Conservation (phyloP, 108 stramenopile species). For the Cylindrotheca closterium region DNA sequence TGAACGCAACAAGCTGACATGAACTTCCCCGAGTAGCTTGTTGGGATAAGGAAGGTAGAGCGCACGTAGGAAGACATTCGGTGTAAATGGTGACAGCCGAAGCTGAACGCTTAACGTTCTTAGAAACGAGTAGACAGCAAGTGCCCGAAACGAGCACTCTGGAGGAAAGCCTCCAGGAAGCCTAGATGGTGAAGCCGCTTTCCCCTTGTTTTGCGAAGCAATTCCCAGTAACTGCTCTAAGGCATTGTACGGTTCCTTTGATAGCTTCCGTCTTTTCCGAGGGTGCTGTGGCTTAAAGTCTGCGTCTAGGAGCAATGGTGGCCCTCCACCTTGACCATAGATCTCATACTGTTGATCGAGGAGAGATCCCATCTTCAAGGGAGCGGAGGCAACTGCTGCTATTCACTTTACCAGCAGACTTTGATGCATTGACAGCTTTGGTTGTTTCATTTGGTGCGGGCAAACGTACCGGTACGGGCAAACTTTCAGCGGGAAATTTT, state of each 20-base stretch:
- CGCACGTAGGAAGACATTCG: constrained; percentile 68
- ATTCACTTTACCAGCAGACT: too few species aligned
- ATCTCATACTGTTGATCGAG: background rate
- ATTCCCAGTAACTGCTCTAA: background rate
- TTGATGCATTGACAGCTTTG: too few species aligned
- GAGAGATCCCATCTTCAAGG: background rate
- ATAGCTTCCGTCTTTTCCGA: constrained; percentile 2
- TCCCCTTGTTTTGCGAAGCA: background rate
- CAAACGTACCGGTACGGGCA: too few species aligned
- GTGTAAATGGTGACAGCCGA: constrained; percentile 72
- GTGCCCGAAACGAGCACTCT: constrained; percentile 51
- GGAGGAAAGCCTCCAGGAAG: constrained; percentile 47
- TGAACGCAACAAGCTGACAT: constrained; percentile 62
- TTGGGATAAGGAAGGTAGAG: constrained; percentile 65
- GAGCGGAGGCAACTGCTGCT: too few species aligned
- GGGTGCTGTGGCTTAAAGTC: constrained; percentile 1
- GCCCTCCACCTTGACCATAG: constrained; percentile 18
- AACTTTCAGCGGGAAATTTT: too few species aligned
- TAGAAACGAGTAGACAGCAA: constrained; percentile 71
- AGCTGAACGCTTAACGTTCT: constrained; percentile 69
- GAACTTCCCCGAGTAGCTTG: constrained; percentile 67
- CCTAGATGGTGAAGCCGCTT: background rate
- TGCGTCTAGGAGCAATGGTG: constrained; percentile 24
- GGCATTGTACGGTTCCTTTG: background rate
- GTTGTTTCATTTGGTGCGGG: too few species aligned